Evolutionary conservation across 352 stramenopile species (phyloP), one percentile per base, ranked within the genome.

Genomic region (Globisporangium barbulae): DNA sequence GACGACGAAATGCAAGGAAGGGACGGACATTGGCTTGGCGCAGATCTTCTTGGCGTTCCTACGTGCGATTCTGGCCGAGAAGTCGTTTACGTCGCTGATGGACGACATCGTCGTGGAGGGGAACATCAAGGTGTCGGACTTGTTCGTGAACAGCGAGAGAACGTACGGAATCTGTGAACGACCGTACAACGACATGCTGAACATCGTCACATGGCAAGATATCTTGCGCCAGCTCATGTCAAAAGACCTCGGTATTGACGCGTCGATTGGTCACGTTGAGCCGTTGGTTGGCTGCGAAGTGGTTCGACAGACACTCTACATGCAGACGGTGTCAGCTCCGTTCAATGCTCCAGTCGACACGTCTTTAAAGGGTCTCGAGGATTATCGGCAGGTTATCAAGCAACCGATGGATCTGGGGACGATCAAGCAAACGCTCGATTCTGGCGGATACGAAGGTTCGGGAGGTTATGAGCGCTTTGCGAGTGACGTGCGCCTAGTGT

Each of bases 371-470:
- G 87, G 87, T 3, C 68, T 98, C 2, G 77, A 93, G 68, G 90
- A 97, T 66, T 98, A 98, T 53, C 59, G 77, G 7, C 72, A 94
- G 37, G 68, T 94, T 45, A 74, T 98, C 22, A 97, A 96, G 66
- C 76, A 79, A 25, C 91, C 91, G 21, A 97, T 97, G 87, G 91
- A 98, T 76, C 64, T 98, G 17, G 85, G 88, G 7, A 97, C 90
- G 15, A 90, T 98, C 39, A 89, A 89, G 59, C 78, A 77, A 37
- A 86, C 77, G 33, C 76, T 96, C 22, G 81, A 92, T 63, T 80
- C 68, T 22, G 87, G 85, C 50, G 64, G 65, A n/a, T 96, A 96
- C 65, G 85, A 94, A 74, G 72, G 74, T 47, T 59, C 68, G 0
- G 55, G 73, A 31, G 84, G 79, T 2, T 79, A 89, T 57, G 73